phyloP scores from a whole-genome alignment of 495 filamentous ascomycete species.

The Hyaloscypha hepaticicola region DNA sequence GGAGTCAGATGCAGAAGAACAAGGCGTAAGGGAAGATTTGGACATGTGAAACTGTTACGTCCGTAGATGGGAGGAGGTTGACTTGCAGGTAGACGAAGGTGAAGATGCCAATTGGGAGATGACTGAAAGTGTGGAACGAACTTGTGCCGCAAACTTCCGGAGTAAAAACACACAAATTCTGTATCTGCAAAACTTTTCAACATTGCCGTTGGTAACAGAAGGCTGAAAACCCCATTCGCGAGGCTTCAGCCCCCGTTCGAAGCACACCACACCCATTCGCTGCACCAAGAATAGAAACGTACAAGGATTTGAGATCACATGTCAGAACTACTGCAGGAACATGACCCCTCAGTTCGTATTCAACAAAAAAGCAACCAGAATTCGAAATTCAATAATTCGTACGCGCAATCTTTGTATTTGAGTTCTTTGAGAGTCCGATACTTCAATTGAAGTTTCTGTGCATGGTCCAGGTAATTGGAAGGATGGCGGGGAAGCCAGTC shows the following conservation, averaged over 20 bases:
- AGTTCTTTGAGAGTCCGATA: neutral
- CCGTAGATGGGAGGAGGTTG: no score
- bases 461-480: neutral
- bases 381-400: neutral
- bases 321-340: constrained; percentile 18
- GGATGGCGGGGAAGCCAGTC: neutral
- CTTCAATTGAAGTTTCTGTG: neutral
- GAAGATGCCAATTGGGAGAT: no score
- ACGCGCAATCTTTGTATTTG: neutral
- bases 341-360: constrained; percentile 8
- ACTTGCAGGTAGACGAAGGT: no score
- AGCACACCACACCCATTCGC: no score
- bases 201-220: neutral
- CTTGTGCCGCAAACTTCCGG: no score
- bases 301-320: neutral
- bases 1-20: no score
- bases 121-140: no score
- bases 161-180: no score
- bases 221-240: neutral
- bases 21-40: no score
- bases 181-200: neutral
- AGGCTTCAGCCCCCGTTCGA: neutral
- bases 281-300: neutral
- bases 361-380: constrained; percentile 9
- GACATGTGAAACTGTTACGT: no score